phyloP scores from a whole-genome alignment of 805 yeast genomes.

The Gaillardinia entomophila region DNA sequence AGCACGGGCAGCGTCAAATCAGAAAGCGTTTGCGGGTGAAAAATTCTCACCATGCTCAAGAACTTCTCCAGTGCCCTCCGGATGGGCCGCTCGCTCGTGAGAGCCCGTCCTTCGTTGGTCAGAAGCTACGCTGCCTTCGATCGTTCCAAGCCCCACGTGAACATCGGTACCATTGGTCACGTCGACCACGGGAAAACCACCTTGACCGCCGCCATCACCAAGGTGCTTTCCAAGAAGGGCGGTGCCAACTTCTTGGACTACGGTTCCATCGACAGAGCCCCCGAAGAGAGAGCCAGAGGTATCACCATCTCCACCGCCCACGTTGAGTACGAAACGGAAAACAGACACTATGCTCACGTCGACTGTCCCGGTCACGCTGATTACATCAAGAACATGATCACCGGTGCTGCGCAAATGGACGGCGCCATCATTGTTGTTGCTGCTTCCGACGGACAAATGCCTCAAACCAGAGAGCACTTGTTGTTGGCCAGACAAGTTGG shows the following conservation, averaged over 20 bases:
- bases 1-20: too few relatives aligned
- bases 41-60: slow-evolving; percentile 18
- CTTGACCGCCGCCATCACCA: slow-evolving; percentile 97
- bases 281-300: slow-evolving; percentile 99
- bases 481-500: slow-evolving; percentile 99
- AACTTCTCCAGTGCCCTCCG: slow-evolving; percentile 23
- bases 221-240: slow-evolving; percentile 80
- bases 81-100: slow-evolving; percentile 16
- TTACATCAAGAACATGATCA: slow-evolving; percentile 97
- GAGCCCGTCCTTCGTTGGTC: slow-evolving; percentile 23
- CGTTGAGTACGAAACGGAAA: slow-evolving; percentile 92
- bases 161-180: slow-evolving; percentile 97
- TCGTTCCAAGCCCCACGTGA: slow-evolving; percentile 94
- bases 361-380: slow-evolving; percentile 99
- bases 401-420: slow-evolving; percentile 99
- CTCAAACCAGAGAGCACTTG: slow-evolving; percentile 98
- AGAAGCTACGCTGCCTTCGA: slow-evolving; percentile 68
- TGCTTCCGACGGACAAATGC: slow-evolving; percentile 99
- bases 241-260: slow-evolving; percentile 94
- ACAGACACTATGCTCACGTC: slow-evolving; percentile 95
- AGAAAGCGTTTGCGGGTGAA: too few relatives aligned
- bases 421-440: slow-evolving; percentile 99
- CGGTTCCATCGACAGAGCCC: slow-evolving; percentile 91
- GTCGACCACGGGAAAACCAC: slow-evolving; percentile 99
- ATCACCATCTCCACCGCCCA: slow-evolving; percentile 97